phyloP scores from a whole-genome alignment of 768 basidiomycete genomes.

The Mycena crocata region DNA sequence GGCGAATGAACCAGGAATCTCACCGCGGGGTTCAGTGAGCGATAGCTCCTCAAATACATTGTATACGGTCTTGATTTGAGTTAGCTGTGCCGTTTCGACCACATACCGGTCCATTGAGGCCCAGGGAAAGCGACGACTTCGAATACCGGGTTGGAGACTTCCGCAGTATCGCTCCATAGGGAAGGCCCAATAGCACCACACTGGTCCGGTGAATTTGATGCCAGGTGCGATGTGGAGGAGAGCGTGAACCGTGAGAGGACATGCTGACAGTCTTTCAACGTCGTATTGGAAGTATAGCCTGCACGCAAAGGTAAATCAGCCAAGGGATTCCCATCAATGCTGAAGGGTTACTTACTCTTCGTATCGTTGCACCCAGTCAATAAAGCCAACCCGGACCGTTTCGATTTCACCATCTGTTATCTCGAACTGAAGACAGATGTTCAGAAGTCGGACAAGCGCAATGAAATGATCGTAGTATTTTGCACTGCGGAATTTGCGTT shows the following conservation, averaged over 20 bases:
- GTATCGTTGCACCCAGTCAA: slow-evolving; percentile 50
- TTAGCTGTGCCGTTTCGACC: slow-evolving; percentile 44
- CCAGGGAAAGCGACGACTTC: slow-evolving; percentile 47
- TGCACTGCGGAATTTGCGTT: slow-evolving; percentile 34
- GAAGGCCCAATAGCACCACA: slow-evolving; percentile 54
- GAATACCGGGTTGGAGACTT: slow-evolving; percentile 39
- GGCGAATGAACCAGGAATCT: slow-evolving; percentile 6
- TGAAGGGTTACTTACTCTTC: slow-evolving; percentile 47
- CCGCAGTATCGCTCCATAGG: slow-evolving; percentile 54
- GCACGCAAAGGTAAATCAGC: slow-evolving; percentile 1
- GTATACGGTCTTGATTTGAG: slow-evolving; percentile 44
- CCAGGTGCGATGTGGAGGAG: slow-evolving; percentile 50
- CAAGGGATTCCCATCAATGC: not conserved
- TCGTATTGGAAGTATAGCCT: slow-evolving; percentile 46
- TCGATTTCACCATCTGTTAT: slow-evolving; percentile 40
- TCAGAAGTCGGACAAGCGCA: slow-evolving; percentile 41
- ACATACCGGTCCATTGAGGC: slow-evolving; percentile 43
- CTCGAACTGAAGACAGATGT: slow-evolving; percentile 49
- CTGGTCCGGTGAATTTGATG: slow-evolving; percentile 47
- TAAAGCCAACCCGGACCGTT: slow-evolving; percentile 43
- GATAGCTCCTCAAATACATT: slow-evolving; percentile 38
- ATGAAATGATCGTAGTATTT: slow-evolving; percentile 52
- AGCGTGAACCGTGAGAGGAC: slow-evolving; percentile 46
- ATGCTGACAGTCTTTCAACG: slow-evolving; percentile 36
- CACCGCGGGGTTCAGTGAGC: slow-evolving; percentile 22